Conservation (phyloP, 2,329 filamentous ascomycete species). For the Reticulascus tulasneorum region DNA sequence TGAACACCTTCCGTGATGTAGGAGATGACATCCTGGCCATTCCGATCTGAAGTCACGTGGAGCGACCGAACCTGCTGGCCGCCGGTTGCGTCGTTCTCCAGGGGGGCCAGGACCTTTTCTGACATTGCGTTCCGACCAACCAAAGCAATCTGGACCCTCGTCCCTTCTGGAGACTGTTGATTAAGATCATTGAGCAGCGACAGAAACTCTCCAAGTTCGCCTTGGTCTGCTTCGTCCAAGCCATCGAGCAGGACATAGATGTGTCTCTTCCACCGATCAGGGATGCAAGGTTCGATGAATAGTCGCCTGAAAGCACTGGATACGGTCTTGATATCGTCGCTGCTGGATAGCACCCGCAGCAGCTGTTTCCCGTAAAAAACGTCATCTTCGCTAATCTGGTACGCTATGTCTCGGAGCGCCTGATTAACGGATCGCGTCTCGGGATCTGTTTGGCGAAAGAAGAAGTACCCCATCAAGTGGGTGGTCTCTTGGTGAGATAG, state of each 20-base stretch:
- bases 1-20: conserved; percentile 39
- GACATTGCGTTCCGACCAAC: conserved; percentile 38
- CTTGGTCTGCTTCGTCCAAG: conserved; percentile 38
- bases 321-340: conserved; percentile 39
- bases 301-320: conserved; percentile 39
- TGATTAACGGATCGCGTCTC: conserved; percentile 40
- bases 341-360: conserved; percentile 26
- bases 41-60: conserved; percentile 38
- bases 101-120: conserved; percentile 34
- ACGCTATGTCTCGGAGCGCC: conserved; percentile 41
- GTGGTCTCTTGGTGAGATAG: conserved; percentile 15
- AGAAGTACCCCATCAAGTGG: conserved; percentile 38
- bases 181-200: conserved; percentile 26
- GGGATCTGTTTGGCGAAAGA: conserved; percentile 44
- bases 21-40: conserved; percentile 34
- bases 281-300: conserved; percentile 32
- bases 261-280: conserved; percentile 25
- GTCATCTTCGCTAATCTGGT: conserved; percentile 42
- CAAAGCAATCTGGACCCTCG: conserved; percentile 32
- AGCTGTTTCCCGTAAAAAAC: conserved; percentile 39
- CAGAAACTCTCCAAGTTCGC: conserved; percentile 33
- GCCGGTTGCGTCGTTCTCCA: conserved; percentile 14
- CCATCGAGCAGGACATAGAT: conserved; percentile 44
- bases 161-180: conserved; percentile 10
- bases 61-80: conserved; percentile 33